Base-by-base conservation (phyloP, 768 basidiomycete species). In the Leccinum imitatum region DNA sequence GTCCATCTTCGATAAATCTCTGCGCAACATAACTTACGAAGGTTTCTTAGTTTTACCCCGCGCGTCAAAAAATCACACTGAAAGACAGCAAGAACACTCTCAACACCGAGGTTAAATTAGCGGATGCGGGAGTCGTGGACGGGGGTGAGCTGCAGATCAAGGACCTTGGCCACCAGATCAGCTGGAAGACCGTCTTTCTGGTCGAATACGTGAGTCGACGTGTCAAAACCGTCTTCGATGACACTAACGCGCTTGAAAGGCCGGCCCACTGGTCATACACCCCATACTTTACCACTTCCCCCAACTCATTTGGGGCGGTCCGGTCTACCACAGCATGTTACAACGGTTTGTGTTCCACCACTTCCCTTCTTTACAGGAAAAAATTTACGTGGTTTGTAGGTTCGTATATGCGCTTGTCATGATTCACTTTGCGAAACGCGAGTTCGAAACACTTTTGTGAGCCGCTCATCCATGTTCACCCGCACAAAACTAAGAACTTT, bases 361-460 rank as follows among this genome's bases (percentile, higher is more conserved):
- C 17, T 30, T 1, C 51, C 25, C 5, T 56, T 25, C 37, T 57
- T 2, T 25, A 15, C 25, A 17, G 50, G 15, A 10, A 46, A 25
- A 10, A 46, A 25, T 56, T 66, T 17, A 67, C 33, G 25, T 25
- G 3, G 25, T 35, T 75, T 7, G 27, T 63, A 86, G 90, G 68
- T 86, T 85, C 61, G 85, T 87, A 5, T 92, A 85, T 65, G 82
- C 76, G 3, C 81, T 97, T 64, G 86, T 93, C 37, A 80, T 97
- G 75, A 68, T 89, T 15, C 97, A 99, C 72, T 98, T 95, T 75
- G 61, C 84, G 50, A 99, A 99, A 76, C 89, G 97, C 55, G 93
- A 96, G 69, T 73, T 93, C 19, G 97, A 99, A 76, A 95, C 97
- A 3, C 59, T 95, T 4, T 96, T 94, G 91, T 91, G 57, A 58